Percentiles rank a stretch among this genome's conserved stretches.
Conservation (phyloP, 306 rosid species). For the Quillaja saponaria region DNA sequence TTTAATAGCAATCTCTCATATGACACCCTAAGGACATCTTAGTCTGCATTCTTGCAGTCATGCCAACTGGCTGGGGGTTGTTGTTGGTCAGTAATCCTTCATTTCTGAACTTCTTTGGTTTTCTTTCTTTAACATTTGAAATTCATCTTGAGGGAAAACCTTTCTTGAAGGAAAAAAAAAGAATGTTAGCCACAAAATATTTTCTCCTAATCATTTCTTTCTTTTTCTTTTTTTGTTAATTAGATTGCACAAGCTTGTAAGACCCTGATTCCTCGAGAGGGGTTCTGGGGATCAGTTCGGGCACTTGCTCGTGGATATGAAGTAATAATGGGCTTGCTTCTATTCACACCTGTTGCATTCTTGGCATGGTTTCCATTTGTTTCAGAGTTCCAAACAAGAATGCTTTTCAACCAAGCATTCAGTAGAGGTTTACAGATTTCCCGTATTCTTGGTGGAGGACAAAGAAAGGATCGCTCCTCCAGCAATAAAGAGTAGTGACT, state of each 20-base stretch:
- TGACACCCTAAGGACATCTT: constrained; percentile 70
- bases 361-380: constrained; percentile 98
- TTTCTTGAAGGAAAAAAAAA: not conserved
- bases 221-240: not conserved
- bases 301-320: constrained; percentile 88
- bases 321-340: constrained; percentile 77
- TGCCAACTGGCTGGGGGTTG: constrained; percentile 98
- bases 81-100: constrained; percentile 61
- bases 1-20: constrained; percentile 57
- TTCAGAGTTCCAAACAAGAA: constrained; percentile 91
- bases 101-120: constrained; percentile 9
- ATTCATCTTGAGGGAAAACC: not conserved
- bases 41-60: constrained; percentile 78
- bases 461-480: constrained; percentile 61
- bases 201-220: constrained; percentile 5
- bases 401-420: constrained; percentile 98
- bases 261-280: constrained; percentile 48
- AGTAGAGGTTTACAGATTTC: constrained; percentile 95
- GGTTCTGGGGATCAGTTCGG: constrained; percentile 69
- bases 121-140: not conserved
- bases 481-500: constrained; percentile 62
- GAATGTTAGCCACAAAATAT: not conserved
- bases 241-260: constrained; percentile 96
- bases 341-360: constrained; percentile 89
- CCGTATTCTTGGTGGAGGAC: constrained; percentile 94